A percentile compares a stretch with the other conserved stretches of the same genome.
Conservation (phyloP, 805 yeast species). For the Wickerhamomyces sydowiorum region DNA sequence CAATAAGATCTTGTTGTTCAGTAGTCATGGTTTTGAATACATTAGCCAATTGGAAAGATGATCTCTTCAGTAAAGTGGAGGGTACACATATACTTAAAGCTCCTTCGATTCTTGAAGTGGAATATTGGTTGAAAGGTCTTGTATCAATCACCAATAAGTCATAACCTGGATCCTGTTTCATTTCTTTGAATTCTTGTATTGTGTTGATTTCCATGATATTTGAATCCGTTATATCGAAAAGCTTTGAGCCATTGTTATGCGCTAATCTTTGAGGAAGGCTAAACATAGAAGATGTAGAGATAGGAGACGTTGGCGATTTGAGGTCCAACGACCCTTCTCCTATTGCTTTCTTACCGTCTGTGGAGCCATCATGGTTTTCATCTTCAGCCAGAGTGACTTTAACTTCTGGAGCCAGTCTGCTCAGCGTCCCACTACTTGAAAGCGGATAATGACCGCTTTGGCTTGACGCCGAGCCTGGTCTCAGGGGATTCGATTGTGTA, state of each 20-base stretch:
- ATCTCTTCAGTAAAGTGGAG: slow-evolving; percentile 74
- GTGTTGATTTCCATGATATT: slow-evolving; percentile 4
- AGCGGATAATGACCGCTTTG: too few relatives aligned
- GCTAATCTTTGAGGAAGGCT: not conserved
- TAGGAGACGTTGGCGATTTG: not conserved
- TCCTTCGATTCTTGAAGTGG: slow-evolving; percentile 48
- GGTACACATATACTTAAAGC: slow-evolving; percentile 83
- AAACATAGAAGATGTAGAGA: not conserved
- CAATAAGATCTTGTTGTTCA: slow-evolving; percentile 12
- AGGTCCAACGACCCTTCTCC: too few relatives aligned
- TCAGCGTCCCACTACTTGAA: too few relatives aligned
- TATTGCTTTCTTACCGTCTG: not conserved
- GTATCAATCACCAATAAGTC: slow-evolving; percentile 42
- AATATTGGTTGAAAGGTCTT: slow-evolving; percentile 74
- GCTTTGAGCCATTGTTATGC: not conserved
- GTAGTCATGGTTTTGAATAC: slow-evolving; percentile 23
- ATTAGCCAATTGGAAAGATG: slow-evolving; percentile 20
- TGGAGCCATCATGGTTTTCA: not conserved
- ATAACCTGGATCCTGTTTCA: not conserved
- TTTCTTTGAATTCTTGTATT: slow-evolving; percentile 4
- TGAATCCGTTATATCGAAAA: not conserved
- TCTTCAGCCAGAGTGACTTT: not conserved
- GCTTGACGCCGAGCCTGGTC: too few relatives aligned
- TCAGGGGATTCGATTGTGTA: too few relatives aligned
- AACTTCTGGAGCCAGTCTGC: too few relatives aligned